Evolutionary conservation across 2,329 filamentous ascomycete species (phyloP).

Genomic region (Fusarium secorum): DNA sequence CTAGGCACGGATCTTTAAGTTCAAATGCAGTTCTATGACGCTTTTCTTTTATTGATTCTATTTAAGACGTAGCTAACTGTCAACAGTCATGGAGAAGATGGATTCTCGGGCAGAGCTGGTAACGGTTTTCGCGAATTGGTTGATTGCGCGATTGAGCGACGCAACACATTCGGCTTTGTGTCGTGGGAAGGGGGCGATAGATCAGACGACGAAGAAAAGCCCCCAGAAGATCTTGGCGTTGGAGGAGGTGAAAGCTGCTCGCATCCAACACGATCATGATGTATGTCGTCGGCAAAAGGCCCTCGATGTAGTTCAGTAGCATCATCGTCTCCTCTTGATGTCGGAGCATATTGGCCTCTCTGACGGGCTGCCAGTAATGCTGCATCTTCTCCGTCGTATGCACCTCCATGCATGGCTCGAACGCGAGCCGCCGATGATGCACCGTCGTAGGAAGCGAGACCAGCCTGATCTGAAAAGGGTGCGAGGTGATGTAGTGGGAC

Average conservation of each 20-base stretch:
- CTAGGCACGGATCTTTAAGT: background rate
- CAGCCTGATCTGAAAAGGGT: constrained; percentile 42
- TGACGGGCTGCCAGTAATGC: constrained; percentile 7
- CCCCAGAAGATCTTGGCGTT: constrained; percentile 33
- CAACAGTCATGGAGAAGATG: constrained; percentile 34
- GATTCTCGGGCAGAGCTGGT: constrained; percentile 53
- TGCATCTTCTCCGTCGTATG: constrained; percentile 8
- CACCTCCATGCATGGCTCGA: constrained; percentile 25
- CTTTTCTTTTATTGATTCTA: background rate
- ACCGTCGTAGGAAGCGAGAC: constrained; percentile 32
- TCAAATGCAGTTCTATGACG: background rate
- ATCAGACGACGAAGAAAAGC: constrained; percentile 16
- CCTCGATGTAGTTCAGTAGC: constrained; percentile 1
- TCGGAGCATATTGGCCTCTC: constrained; percentile 17
- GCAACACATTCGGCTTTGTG: constrained; percentile 13
- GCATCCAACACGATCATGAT: constrained; percentile 19
- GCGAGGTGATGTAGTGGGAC: constrained; percentile 49
- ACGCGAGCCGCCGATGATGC: constrained; percentile 24
- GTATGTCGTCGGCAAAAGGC: constrained; percentile 16
- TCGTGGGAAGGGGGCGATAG: constrained; percentile 16
- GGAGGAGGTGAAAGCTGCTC: constrained; percentile 42
- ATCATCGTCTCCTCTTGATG: background rate
- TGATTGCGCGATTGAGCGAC: constrained; percentile 34
- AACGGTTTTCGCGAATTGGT: constrained; percentile 52
- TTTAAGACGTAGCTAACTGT: background rate